Conservation (phyloP, 805 yeast species). For the Torulaspora quercuum region DNA sequence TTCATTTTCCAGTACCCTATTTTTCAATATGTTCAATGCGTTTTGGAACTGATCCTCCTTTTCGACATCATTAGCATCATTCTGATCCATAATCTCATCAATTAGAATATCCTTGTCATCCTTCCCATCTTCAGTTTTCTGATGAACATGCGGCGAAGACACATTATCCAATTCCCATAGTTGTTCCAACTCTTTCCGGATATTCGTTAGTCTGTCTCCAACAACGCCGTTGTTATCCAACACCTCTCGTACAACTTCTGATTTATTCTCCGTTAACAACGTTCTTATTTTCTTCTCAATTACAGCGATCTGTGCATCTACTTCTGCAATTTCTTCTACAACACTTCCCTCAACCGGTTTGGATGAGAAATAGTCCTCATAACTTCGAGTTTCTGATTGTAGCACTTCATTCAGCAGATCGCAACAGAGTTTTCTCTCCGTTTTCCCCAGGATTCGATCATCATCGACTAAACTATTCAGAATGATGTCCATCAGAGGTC, state of each 20-base stretch:
- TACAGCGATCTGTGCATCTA: slow-evolving; percentile 53
- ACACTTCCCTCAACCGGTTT: slow-evolving; percentile 37
- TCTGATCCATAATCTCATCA: slow-evolving; percentile 24
- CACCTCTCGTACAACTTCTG: slow-evolving; percentile 44
- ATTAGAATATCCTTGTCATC: slow-evolving; percentile 5
- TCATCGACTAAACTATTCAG: slow-evolving; percentile 38
- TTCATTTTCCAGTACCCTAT: slow-evolving; percentile 17
- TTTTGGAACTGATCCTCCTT: slow-evolving; percentile 34
- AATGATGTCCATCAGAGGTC: slow-evolving; percentile 29
- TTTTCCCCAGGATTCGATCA: slow-evolving; percentile 26
- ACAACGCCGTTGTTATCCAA: slow-evolving; percentile 26
- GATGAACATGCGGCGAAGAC: background rate
- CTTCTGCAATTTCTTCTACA: slow-evolving; percentile 70
- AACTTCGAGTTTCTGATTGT: slow-evolving; percentile 49
- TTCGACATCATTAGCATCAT: slow-evolving; percentile 20
- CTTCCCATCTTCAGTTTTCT: slow-evolving; percentile 2
- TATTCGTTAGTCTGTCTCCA: slow-evolving; percentile 15
- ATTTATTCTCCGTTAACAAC: slow-evolving; percentile 37
- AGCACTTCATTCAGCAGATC: slow-evolving; percentile 41
- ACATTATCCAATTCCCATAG: slow-evolving; percentile 33
- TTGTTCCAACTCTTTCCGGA: slow-evolving; percentile 26
- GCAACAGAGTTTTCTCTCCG: slow-evolving; percentile 34
- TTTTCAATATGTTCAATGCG: slow-evolving; percentile 25
- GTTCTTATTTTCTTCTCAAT: slow-evolving; percentile 46
- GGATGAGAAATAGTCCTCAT: slow-evolving; percentile 41